Base-by-base conservation (phyloP, 179 eudicot genomes). In the Heliamphora pulchella region DNA sequence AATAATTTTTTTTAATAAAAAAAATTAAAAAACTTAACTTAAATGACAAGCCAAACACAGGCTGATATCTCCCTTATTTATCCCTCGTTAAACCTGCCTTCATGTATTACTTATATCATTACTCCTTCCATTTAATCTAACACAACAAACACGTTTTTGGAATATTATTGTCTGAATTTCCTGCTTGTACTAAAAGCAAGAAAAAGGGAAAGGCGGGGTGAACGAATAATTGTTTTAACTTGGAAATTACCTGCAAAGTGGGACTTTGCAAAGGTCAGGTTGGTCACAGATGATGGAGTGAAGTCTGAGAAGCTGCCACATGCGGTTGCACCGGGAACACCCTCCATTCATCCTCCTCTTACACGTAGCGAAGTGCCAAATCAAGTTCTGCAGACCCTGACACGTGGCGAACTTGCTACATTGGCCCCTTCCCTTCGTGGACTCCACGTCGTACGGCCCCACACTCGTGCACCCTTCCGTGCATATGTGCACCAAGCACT, bases 221-320 rank as follows among this genome's bases (percentile, higher is more conserved):
- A 31, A 31, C 31, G 31, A 31, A 31, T 31, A 31, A 31, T 31
- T 31, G 31, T 31, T 31, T 31, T 31, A 20, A 47, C 54, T 8
- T 17, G 20, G 3, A 48, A 79, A 50, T 82, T 88, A 94, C 99
- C 99, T 92, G 98, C 99, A 96, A 58, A 96, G 90, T 54, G 99
- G 99, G 79, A 96, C 98, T 83, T 79, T 85, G 87, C 99, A 96
- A 22, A 68, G 82, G 62, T 90, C 91, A 51, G 89, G 83, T 9
- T 85, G 93, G 17, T 96, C 96, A 79, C 99, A 96, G 10, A 94
- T 81, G 43, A 91, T 89, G 15, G 98, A 85, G 58, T 94, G 98
- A 44, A 96, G 90, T 71, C 88, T 87, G 39, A 96, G 91, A 13
- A 96, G 92, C 81, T 96, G 98, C 98, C 96, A 91, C 99, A 92